Base-by-base conservation (phyloP, 2,329 filamentous ascomycete genomes). In the Penicillium olsonii region DNA sequence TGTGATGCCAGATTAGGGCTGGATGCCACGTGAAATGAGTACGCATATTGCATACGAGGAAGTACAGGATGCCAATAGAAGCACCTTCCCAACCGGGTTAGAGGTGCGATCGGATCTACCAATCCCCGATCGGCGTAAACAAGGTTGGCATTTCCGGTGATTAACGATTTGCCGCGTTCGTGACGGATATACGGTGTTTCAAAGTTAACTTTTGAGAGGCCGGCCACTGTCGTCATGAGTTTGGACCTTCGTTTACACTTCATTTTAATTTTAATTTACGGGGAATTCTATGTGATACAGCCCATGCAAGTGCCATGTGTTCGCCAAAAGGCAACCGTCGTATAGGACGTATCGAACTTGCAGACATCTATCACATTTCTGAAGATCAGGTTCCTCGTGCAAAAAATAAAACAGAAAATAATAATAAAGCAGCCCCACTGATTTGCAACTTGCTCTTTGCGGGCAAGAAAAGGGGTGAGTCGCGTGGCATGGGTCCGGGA, bases 1-100 rank as follows among this genome's bases (percentile, higher is more conserved):
- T 57, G 59, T 56, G 45, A 50, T 64, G 57, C 63, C 62, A 61
- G 58, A 65, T 57, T 61, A 37, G 48, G 42, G 35, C 37, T 45
- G 14, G 17, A n/a, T 50, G 47, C 47, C 47, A 50, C 47, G 47
- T 50, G 47, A 50, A 45, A 45, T 29, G 10, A 31, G 24, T n/a
- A 35, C 27, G 33, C 24, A 38, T 38, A 33, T 17, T 27, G 46
- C 19, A 44, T 24, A 17, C 29, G 22, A 24, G 22, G 5, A 24
- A 8, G 8, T 24, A 24, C 22, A 8, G 4, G 8, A 19, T 10
- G 17, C 50, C 46, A 45, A 42, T 42, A 26, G 22, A 42, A 33
- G 42, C 43, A 53, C 51, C 51, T 53, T 51, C 51, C 51, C 34
- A 53, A 51, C 22, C 19, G 5, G 42, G 37, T 40, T 39, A 47